These are phyloP conservation scores for Diaporthe batatas DNA, from an alignment of 2,329 filamentous ascomycete species.

Conservation along the genomic window DNA sequence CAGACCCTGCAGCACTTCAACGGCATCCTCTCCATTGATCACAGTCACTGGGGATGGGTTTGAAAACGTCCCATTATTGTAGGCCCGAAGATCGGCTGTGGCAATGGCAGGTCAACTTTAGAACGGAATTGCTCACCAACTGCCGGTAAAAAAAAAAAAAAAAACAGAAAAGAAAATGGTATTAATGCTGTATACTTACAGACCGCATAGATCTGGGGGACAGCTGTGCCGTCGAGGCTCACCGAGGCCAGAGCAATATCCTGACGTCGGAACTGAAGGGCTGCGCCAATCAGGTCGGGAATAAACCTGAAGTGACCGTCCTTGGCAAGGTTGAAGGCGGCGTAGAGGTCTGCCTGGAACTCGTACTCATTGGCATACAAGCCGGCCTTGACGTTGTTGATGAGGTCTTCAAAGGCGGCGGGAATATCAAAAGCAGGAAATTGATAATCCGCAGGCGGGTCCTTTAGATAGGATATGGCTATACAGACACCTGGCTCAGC, in stretches of 20 bases:
- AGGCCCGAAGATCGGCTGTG: constrained; percentile 31
- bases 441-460: constrained; percentile 23
- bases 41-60: constrained; percentile 48
- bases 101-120: not conserved
- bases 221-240: constrained; percentile 27
- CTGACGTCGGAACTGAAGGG: constrained; percentile 23
- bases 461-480: constrained; percentile 26
- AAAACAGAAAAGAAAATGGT: too few species aligned
- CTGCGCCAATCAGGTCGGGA: constrained; percentile 32
- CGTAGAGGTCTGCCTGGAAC: constrained; percentile 35
- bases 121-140: too few species aligned
- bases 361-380: constrained; percentile 34
- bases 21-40: constrained; percentile 51
- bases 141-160: too few species aligned
- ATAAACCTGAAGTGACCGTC: constrained; percentile 34
- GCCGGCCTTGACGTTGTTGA: constrained; percentile 27
- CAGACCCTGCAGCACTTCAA: constrained; percentile 47
- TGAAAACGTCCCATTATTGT: constrained; percentile 25
- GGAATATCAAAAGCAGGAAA: constrained; percentile 34
- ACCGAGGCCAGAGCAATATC: constrained; percentile 32
- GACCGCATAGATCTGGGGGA: constrained; percentile 26
- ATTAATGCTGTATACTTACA: too few species aligned
- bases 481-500: not conserved
- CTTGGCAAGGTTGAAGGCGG: constrained; percentile 26
- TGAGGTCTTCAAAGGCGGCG: constrained; percentile 28